Evolutionary conservation across 306 rosid species (phyloP), one percentile per base, ranked within the genome.

Genomic region (Cyamopsis tetragonoloba): DNA sequence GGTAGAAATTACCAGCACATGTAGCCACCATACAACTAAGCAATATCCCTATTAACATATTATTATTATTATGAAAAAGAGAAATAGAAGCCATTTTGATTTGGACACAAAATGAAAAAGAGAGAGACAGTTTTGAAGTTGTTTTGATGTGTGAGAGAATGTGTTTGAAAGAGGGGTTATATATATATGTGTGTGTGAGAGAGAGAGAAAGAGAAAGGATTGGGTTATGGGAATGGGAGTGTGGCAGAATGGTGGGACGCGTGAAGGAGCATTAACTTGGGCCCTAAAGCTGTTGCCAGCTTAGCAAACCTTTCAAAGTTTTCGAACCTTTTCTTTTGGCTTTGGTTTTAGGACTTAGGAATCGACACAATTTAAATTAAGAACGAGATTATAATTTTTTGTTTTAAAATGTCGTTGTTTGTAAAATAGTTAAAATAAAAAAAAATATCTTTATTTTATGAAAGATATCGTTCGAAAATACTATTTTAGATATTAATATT

Each of bases 261-360:
- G 72, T 76, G 89, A 88, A 74, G 60, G 62, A 44, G 68, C 60
- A 76, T 66, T 74, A 54, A 81, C 72, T 79, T 11, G 57, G 71
- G 73, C 70, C 80, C 62, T 51, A 54, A 20, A 78, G 87, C 85
- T 77, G 82, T 59, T 77, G 92, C 82, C 92, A 89, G 88, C 89
- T 71, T 67, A 48, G 85, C 83, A 67, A 46, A 37, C 68, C 68
- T 60, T 46, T 71, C 72, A 74, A 80, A 84, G 88, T 80, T n/a
- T n/a, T 82, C 85, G 84, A 76, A 47, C 13, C 77, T 80, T 84
- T 79, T 87, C 85, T 87, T 80, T 84, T 84, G 74, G 73, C 62
- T 68, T 67, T 55, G 43, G 51, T 58, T 59, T 43, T 17, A 54
- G n/a, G n/a, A n/a, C n/a, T n/a, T n/a, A n/a, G n/a, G n/a, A n/a